These are phyloP conservation scores for Diutina catenulata DNA, from an alignment of 1,139 yeast species.

Conservation along the genomic window DNA sequence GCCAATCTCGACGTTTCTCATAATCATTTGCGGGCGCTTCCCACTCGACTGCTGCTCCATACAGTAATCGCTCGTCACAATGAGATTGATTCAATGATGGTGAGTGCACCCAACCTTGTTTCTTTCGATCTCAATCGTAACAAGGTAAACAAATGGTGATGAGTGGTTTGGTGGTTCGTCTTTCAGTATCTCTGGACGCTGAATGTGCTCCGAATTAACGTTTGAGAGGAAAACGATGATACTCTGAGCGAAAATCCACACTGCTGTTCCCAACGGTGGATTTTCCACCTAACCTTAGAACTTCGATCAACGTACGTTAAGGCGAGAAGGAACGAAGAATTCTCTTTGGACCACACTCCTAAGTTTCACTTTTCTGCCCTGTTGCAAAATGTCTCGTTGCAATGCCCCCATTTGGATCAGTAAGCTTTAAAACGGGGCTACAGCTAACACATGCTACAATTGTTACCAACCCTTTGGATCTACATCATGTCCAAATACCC, in stretches of 20 bases:
- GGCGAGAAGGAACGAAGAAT: no score
- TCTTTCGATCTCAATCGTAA: neutral
- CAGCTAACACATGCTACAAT: neutral
- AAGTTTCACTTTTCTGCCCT: neutral
- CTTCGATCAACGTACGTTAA: no score
- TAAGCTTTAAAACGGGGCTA: neutral
- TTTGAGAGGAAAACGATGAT: neutral
- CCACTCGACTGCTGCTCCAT: no score
- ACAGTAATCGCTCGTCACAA: no score
- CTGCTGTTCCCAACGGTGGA: neutral
- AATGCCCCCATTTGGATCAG: neutral
- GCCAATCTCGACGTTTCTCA: no score
- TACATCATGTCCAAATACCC: neutral
- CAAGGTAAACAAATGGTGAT: neutral
- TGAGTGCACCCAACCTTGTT: neutral
- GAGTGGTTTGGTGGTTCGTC: neutral
- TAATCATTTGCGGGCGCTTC: no score
- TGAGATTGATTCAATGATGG: no score
- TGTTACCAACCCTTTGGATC: neutral
- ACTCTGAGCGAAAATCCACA: no score
- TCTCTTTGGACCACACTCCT: no score
- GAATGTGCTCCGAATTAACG: neutral
- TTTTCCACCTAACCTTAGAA: neutral
- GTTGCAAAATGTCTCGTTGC: neutral
- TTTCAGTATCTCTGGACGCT: constrained; percentile 1